Base-by-base conservation (phyloP, 192 early-diverging fungal genomes). In the Linnemannia hyalina region DNA sequence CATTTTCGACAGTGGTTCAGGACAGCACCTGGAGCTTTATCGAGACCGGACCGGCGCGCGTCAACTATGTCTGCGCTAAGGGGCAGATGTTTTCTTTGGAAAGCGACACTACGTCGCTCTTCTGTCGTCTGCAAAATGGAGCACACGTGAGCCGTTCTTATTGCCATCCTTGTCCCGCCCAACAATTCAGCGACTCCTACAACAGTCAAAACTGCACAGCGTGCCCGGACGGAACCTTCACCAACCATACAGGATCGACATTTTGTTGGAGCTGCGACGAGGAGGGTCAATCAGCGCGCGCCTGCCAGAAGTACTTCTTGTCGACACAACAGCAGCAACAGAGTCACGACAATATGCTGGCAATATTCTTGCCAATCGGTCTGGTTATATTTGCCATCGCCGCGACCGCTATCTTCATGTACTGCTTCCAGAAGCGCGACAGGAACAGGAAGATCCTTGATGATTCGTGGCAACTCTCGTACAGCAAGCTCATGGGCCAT, bases 391-490 rank as follows among this genome's bases (percentile, higher is more conserved):
- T 78, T 47, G 47, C 36, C 18, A 26, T 46, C 2, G 6, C 70
- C 1, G 41, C 54, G 36, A 52, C 65, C 11, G 29, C 49, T 8
- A 20, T 52, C 36, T 35, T 78, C 68, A n/a, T 70, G 68, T 82
- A 60, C 22, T 70, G 29, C 29, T 75, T 70, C n/a, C 60, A 54
- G 23, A 82, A 36, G 29, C 63, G 69, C 22, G 68, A 76, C 15
- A 46, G 69, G 8, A 68, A 82, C 6, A 75, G 73, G 20, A 63
- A 74, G 35, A 68, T 82, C 26, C 57, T 68, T 32, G 80, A 82
- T 36, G 80, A 82, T 32, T 82, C 80, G 4, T 82, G 80, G 80
- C 80, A 82, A 26, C 80, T 82, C 20, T 68, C 75, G 6, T 82
- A 82, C 69, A 76, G 46, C 32, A 75, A 49, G 41, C 69, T 82